phyloP scores from a whole-genome alignment of 768 basidiomycete genomes.

The Rubroboletus satanas region DNA sequence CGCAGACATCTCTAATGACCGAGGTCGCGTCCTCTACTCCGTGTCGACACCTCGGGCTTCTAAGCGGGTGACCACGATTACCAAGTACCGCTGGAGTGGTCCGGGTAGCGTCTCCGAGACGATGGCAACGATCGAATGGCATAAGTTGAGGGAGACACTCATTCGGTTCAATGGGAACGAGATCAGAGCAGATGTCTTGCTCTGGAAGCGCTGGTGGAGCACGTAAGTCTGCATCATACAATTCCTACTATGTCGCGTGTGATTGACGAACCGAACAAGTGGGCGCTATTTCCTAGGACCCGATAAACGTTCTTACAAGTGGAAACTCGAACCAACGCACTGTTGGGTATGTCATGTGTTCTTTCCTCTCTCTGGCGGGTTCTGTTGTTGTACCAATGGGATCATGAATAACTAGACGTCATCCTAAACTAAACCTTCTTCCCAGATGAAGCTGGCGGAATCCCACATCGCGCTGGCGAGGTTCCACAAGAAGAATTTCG shows the following conservation, averaged over 20 bases:
- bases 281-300: slow-evolving; percentile 33
- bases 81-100: slow-evolving; percentile 24
- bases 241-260: neutral
- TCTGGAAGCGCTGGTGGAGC: slow-evolving; percentile 21
- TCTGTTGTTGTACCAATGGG: neutral
- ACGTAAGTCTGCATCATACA: slow-evolving; percentile 13
- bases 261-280: slow-evolving; percentile 13
- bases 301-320: slow-evolving; percentile 33
- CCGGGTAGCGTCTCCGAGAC: slow-evolving; percentile 16
- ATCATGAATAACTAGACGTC: neutral
- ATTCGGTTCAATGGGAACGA: slow-evolving; percentile 32
- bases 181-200: slow-evolving; percentile 21
- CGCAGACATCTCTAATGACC: slow-evolving; percentile 15
- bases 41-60: slow-evolving; percentile 13
- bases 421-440: neutral
- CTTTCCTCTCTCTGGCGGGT: neutral
- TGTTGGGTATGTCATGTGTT: slow-evolving; percentile 22
- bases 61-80: slow-evolving; percentile 23
- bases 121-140: slow-evolving; percentile 37
- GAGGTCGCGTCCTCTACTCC: slow-evolving; percentile 20
- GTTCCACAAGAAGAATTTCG: slow-evolving; percentile 25
- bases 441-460: slow-evolving; percentile 21
- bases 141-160: slow-evolving; percentile 21
- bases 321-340: slow-evolving; percentile 29
- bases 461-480: slow-evolving; percentile 14